Base-by-base conservation (phyloP, 164 flowering plant species). In the Malania oleifera region DNA sequence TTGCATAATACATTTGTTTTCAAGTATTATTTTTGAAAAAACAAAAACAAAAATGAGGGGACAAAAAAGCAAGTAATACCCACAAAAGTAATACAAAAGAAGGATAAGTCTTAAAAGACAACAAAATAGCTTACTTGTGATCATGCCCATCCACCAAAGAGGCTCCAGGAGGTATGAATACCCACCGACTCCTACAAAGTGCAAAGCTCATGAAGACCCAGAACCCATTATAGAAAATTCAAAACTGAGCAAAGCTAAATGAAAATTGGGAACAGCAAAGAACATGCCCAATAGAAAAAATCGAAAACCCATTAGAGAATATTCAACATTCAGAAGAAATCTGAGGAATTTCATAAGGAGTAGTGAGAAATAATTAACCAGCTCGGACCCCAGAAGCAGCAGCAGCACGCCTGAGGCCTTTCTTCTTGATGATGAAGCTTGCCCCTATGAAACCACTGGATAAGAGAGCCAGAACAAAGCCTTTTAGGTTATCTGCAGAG, bases 101-200 rank as follows among this genome's bases (percentile, higher is more conserved):
- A 41, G n/a, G n/a, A n/a, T n/a, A n/a, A n/a, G n/a, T 11, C 51
- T 44, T 6, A 44, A 14, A 47, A 63, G 22, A 28, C 5, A 14
- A 43, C 18, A 6, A 25, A 31, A 39, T 7, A 10, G 69, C 85
- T 73, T 78, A 86, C 96, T 86, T 35, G 86, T 82, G 65, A 82
- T 70, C 91, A 86, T 76, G 53, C 96, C 96, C 3, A 74, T 7
- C 96, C 96, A 89, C 96, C 96, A 89, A 2, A 86, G 80, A 58
- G 96, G 96, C 75, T 89, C 96, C 56, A 80, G 53, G 8, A 86
- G 78, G 78, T 89, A 89, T 17, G 85, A 35, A 66, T 75, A 72
- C 15, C 96, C 91, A 35, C 95, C 96, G 73, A 76, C 73, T 59
- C 96, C 96, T 86, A 54, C 59, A 67, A 64, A 54, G 48, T n/a